Evolutionary conservation across 192 early-diverging fungal species (phyloP), one percentile per base, ranked within the genome.

Genomic region (Gonapodya sp.): DNA sequence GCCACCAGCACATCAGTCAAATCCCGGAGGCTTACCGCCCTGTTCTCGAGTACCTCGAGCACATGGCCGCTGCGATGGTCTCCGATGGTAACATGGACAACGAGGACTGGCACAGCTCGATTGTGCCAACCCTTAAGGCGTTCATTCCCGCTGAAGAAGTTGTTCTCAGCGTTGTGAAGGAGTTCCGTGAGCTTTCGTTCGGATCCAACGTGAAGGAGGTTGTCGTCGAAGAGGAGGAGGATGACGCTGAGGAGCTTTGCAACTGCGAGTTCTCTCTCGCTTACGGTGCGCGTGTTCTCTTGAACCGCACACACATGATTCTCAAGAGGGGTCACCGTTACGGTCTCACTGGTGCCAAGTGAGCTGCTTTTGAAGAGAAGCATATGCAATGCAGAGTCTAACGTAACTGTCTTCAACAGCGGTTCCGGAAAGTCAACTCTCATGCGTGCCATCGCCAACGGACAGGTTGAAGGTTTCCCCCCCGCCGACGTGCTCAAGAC

Each of bases 381-480:
- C n/a, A n/a, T n/a, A n/a, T n/a, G n/a, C n/a, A 73, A 33, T 73
- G 32, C 0, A 73, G 18, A 77, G 36, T 75, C 1, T 35, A 77
- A n/a, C n/a, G n/a, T n/a, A n/a, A n/a, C n/a, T n/a, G n/a, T n/a
- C n/a, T n/a, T n/a, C n/a, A 64, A 8, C 24, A 64, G 46, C 82
- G 94, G 92, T 74, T 91, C 93, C 64, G 94, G 94, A 81, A 95
- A 95, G 78, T 89, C 93, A 2, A 95, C 94, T 33, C 85, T 95
- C 36, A 93, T 95, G 93, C 82, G 86, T 31, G 87, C 89, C 46
- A 91, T 91, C 77, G 79, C 88, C 0, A 30, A 81, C 32, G 86
- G 86, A 32, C 85, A 88, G 78, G 83, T 91, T 24, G 88, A 91
- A 34, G 89, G 87, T 36, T 91, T 91, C 86, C 87, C 90, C 32